A percentile compares a stretch with the other conserved stretches of the same genome.
These are phyloP conservation scores for Pyrenophora graminea DNA, from an alignment of 2,329 filamentous ascomycete genomes.

Conservation along the genomic window DNA sequence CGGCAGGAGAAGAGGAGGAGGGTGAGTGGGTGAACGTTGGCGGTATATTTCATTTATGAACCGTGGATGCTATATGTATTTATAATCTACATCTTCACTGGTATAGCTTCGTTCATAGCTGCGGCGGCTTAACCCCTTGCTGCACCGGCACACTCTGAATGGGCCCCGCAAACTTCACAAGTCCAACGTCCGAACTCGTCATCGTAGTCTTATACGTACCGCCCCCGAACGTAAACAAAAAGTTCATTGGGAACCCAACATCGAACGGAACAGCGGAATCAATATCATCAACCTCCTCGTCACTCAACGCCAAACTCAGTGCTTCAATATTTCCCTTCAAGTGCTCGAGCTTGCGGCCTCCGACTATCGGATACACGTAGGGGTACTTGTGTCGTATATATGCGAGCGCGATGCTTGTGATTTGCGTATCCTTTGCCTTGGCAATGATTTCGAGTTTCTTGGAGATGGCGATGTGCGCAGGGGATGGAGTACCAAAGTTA, in stretches of 20 bases:
- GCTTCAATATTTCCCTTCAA: conserved; percentile 67
- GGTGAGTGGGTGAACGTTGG: too few relatives aligned
- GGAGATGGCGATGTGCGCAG: conserved; percentile 58
- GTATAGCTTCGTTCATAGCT: conserved; percentile 15
- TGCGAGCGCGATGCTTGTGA: conserved; percentile 67
- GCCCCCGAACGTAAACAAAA: conserved; percentile 45
- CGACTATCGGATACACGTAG: conserved; percentile 75
- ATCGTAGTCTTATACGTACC: conserved; percentile 34
- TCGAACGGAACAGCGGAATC: conserved; percentile 59
- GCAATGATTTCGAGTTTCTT: conserved; percentile 65
- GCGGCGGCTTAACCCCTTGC: conserved; percentile 35
- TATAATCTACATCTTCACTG: background rate
- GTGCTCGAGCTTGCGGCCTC: conserved; percentile 73
- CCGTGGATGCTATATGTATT: too few relatives aligned
- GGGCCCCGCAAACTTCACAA: conserved; percentile 35
- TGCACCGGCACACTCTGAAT: conserved; percentile 33
- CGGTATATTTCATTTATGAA: too few relatives aligned
- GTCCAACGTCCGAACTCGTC: conserved; percentile 33
- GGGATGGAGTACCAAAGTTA: conserved; percentile 46
- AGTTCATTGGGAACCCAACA: conserved; percentile 58
- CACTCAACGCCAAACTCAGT: conserved; percentile 54
- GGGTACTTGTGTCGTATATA: conserved; percentile 74
- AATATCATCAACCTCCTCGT: conserved; percentile 60
- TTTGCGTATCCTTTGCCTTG: conserved; percentile 58
- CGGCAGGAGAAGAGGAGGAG: conserved; percentile 8